A percentile compares a stretch with the other conserved stretches of the same genome.
Evolutionary conservation across 169 alveolate species (phyloP).

Genomic region (Cryptosporidium canis): DNA sequence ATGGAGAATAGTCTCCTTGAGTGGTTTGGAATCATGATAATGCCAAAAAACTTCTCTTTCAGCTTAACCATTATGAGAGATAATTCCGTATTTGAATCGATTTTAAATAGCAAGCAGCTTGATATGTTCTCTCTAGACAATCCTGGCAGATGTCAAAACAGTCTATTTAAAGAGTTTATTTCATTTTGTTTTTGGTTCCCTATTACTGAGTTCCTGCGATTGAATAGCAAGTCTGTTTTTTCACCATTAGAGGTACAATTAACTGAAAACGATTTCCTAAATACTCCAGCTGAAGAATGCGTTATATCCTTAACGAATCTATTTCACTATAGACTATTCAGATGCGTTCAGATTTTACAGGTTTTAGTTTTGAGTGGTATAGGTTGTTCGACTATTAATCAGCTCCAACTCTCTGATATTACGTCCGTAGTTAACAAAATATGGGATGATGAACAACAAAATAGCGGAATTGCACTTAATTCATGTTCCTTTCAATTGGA

Average conservation of each 20-base stretch:
- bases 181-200: constrained; percentile 56
- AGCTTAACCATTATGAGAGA: constrained; percentile 6
- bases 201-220: constrained; percentile 29
- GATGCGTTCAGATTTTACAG: constrained; percentile 36
- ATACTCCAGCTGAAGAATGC: not conserved
- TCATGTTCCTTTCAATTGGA: not conserved
- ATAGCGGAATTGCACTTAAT: not conserved
- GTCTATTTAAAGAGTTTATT: not conserved
- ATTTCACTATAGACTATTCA: constrained; percentile 45
- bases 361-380: not conserved
- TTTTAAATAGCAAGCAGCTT: not conserved
- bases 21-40: constrained; percentile 37
- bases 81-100: not conserved
- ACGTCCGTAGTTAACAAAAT: not conserved
- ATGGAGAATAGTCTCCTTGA: constrained; percentile 63
- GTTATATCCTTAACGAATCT: not conserved
- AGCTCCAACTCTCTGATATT: not conserved
- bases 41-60: not conserved
- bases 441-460: constrained; percentile 1
- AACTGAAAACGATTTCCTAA: not conserved
- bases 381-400: not conserved
- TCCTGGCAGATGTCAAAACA: not conserved
- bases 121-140: not conserved
- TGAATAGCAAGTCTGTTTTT: constrained; percentile 13
- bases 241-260: not conserved